Percentiles rank a stretch among this genome's conserved stretches.
phyloP scores from a whole-genome alignment of 2,329 filamentous ascomycete genomes.

The Diaporthe velutina region DNA sequence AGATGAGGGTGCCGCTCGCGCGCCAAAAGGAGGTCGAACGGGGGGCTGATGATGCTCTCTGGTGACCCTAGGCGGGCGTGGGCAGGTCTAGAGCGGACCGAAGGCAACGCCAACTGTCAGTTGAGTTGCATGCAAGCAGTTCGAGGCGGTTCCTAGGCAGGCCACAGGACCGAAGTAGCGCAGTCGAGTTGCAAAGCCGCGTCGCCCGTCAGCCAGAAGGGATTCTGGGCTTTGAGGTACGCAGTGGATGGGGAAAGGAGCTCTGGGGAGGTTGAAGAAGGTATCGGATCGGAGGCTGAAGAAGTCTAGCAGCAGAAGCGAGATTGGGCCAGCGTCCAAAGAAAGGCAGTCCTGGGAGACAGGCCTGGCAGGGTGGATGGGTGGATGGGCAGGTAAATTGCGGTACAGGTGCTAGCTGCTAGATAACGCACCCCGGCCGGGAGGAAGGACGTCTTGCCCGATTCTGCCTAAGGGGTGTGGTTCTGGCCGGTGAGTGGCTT shows the following conservation, averaged over 20 bases:
- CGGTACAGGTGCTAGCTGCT: slow-evolving; percentile 27
- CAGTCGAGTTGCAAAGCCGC: slow-evolving; percentile 24
- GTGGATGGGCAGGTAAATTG: slow-evolving; percentile 36
- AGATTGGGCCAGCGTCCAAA: slow-evolving; percentile 52
- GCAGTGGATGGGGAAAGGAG: slow-evolving; percentile 33
- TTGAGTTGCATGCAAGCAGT: slow-evolving; percentile 5
- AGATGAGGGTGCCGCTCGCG: slow-evolving; percentile 32
- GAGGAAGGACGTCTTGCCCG: slow-evolving; percentile 24
- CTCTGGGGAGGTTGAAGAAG: slow-evolving; percentile 44
- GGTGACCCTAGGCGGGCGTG: background rate
- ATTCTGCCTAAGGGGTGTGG: slow-evolving; percentile 24
- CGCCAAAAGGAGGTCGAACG: slow-evolving; percentile 36
- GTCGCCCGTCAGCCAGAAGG: slow-evolving; percentile 28
- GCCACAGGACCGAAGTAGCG: slow-evolving; percentile 12
- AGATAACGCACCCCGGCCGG: slow-evolving; percentile 31
- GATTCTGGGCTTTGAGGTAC: slow-evolving; percentile 26
- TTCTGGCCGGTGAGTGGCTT: slow-evolving; percentile 29
- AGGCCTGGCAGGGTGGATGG: slow-evolving; percentile 30
- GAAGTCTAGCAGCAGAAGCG: slow-evolving; percentile 63
- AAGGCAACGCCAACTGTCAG: slow-evolving; percentile 29
- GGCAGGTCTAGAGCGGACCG: slow-evolving; percentile 24
- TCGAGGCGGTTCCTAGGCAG: slow-evolving; percentile 17
- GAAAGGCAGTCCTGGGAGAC: slow-evolving; percentile 34
- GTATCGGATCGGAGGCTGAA: slow-evolving; percentile 60
- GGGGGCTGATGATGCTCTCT: slow-evolving; percentile 33